Evolutionary conservation across 352 stramenopile species (phyloP).

Genomic region (Saprolegnia parasitica): DNA sequence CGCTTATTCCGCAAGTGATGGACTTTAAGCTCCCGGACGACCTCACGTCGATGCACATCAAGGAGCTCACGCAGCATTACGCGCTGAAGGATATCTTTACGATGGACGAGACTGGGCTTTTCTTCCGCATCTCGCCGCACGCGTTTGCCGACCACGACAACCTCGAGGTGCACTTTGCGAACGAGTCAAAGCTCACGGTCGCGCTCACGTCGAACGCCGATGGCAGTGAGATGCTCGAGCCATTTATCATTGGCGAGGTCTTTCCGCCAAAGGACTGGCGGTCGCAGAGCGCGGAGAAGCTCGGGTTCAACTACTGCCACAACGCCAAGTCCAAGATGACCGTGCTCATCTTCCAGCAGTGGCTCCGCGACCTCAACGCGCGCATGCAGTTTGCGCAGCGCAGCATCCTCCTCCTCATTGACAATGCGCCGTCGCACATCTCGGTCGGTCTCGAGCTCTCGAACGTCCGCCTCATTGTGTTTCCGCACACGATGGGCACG

Average conservation of each 20-base stretch:
- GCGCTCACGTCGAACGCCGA: slow-evolving; percentile 61
- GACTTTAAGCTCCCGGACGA: slow-evolving; percentile 35
- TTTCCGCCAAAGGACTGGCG: slow-evolving; percentile 69
- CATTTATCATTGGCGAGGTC: slow-evolving; percentile 75
- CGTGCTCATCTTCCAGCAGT: slow-evolving; percentile 77
- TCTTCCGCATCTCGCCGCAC: slow-evolving; percentile 78
- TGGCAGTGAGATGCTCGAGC: slow-evolving; percentile 69
- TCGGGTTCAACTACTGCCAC: slow-evolving; percentile 76
- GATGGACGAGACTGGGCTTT: slow-evolving; percentile 81
- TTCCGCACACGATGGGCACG: slow-evolving; percentile 71
- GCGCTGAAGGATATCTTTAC: slow-evolving; percentile 80
- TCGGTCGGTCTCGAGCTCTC: slow-evolving; percentile 70
- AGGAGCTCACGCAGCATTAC: slow-evolving; percentile 78
- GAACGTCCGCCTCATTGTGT: slow-evolving; percentile 83
- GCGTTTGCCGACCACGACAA: slow-evolving; percentile 82
- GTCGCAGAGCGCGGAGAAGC: slow-evolving; percentile 70
- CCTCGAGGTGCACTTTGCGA: slow-evolving; percentile 60
- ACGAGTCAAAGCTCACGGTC: slow-evolving; percentile 71
- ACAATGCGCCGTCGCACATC: slow-evolving; percentile 71
- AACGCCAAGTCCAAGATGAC: slow-evolving; percentile 83
- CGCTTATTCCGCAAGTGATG: slow-evolving; percentile 23
- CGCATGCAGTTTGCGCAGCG: slow-evolving; percentile 72
- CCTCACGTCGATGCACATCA: slow-evolving; percentile 78
- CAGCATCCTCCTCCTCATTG: slow-evolving; percentile 69
- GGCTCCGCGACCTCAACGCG: slow-evolving; percentile 74